A percentile compares a stretch with the other conserved stretches of the same genome.
Conservation (phyloP, 148 eudicot genomes). For the Arctostaphylos glauca region DNA sequence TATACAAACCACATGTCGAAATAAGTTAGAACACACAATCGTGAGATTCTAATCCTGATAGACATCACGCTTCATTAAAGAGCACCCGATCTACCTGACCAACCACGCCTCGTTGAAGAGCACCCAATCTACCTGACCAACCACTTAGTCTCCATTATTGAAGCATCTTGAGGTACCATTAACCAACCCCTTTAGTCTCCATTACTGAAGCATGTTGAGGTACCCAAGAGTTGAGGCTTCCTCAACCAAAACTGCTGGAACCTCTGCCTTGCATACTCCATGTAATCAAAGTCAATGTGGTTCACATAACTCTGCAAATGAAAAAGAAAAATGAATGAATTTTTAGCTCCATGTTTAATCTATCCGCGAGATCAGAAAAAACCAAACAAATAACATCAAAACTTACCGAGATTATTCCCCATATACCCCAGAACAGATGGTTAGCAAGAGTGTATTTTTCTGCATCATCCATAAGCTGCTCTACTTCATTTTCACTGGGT, state of each 20-base stretch:
- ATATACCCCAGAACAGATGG: constrained; percentile 92
- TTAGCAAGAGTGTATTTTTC: constrained; percentile 82
- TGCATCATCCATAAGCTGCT: constrained; percentile 48
- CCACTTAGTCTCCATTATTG: too few species aligned
- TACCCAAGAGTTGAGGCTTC: constrained; percentile 37
- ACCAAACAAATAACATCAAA: not conserved
- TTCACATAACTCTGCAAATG: constrained; percentile 61
- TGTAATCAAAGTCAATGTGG: constrained; percentile 83
- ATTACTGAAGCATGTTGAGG: not conserved
- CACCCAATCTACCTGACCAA: not conserved
- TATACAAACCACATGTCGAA: not conserved
- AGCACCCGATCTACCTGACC: not conserved
- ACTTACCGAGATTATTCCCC: constrained; percentile 89
- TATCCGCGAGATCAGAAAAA: not conserved
- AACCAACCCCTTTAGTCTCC: too few species aligned
- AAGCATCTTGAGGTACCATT: too few species aligned
- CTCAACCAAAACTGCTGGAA: constrained; percentile 69
- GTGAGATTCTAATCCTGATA: not conserved
- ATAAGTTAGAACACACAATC: not conserved
- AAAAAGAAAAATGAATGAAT: not conserved
- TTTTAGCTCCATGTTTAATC: not conserved
- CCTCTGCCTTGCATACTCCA: constrained; percentile 90
- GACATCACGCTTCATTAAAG: not conserved
- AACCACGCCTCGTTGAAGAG: not conserved
- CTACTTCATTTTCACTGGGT: constrained; percentile 54